Conservation (phyloP, 2,329 filamentous ascomycete species). For the Xylariaceae sp. region DNA sequence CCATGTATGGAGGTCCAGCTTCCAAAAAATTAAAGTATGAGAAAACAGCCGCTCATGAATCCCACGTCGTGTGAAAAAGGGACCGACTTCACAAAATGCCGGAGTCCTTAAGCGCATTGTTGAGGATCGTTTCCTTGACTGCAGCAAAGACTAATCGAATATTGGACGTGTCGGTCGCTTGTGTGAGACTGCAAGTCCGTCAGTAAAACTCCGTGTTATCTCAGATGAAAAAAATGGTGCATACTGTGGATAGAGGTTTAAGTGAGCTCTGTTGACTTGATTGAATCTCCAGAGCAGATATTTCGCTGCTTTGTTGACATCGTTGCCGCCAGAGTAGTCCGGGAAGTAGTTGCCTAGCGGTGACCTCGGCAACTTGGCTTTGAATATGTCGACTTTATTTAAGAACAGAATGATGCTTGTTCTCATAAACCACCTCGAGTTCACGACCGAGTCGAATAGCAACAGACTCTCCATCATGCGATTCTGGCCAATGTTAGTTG, state of each 20-base stretch:
- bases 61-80: conserved; percentile 14
- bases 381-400: conserved; percentile 98
- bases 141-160: conserved; percentile 96
- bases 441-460: conserved; percentile 96
- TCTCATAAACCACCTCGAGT: conserved; percentile 98
- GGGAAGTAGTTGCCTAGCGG: conserved; percentile 94
- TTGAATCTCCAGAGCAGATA: conserved; percentile 98
- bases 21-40: conserved; percentile 16
- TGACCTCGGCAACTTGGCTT: conserved; percentile 83
- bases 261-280: conserved; percentile 91
- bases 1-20: conserved; percentile 27
- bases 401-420: conserved; percentile 98
- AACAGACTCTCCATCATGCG: conserved; percentile 99
- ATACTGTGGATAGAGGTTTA: conserved; percentile 97
- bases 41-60: conserved; percentile 7
- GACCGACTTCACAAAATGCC: conserved; percentile 69
- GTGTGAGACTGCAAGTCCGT: conserved; percentile 65
- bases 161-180: conserved; percentile 98
- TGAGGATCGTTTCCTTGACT: conserved; percentile 97
- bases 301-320: conserved; percentile 96
- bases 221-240: conserved; percentile 35
- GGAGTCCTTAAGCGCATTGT: conserved; percentile 96
- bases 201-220: conserved; percentile 20
- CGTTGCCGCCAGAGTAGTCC: conserved; percentile 94
- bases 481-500: conserved; percentile 55